Conservation (phyloP, 345 rosid genomes). For the Citrus hindsii region DNA sequence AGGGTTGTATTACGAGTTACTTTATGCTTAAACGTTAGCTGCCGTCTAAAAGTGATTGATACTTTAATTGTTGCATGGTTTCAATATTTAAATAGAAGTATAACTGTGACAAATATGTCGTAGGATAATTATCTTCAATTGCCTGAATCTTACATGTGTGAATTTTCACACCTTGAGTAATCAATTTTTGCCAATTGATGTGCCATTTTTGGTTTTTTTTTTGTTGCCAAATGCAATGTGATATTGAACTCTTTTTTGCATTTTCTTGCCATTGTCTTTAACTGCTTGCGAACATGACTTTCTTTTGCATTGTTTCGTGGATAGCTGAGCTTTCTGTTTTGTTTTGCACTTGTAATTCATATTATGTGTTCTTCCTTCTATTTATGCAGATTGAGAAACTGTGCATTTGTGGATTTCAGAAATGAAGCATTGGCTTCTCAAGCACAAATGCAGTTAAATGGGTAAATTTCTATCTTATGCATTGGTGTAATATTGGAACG, state of each 20-base stretch:
- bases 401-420: slow-evolving; percentile 88
- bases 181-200: neutral
- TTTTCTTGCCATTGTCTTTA: neutral
- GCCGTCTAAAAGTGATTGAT: no score
- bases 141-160: neutral
- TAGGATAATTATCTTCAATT: neutral
- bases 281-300: neutral
- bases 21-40: no score
- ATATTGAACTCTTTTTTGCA: neutral
- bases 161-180: neutral
- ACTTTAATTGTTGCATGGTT: no score
- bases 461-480: slow-evolving; percentile 37
- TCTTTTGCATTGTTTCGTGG: neutral
- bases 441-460: slow-evolving; percentile 79
- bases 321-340: neutral
- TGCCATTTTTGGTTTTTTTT: neutral
- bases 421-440: slow-evolving; percentile 69
- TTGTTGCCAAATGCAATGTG: neutral
- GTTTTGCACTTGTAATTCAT: neutral
- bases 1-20: no score
- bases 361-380: neutral
- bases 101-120: no score
- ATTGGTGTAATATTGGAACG: neutral
- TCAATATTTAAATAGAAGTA: no score
- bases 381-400: slow-evolving; percentile 59